Conservation (phyloP, 345 rosid genomes). For the Lepidium sativum region DNA sequence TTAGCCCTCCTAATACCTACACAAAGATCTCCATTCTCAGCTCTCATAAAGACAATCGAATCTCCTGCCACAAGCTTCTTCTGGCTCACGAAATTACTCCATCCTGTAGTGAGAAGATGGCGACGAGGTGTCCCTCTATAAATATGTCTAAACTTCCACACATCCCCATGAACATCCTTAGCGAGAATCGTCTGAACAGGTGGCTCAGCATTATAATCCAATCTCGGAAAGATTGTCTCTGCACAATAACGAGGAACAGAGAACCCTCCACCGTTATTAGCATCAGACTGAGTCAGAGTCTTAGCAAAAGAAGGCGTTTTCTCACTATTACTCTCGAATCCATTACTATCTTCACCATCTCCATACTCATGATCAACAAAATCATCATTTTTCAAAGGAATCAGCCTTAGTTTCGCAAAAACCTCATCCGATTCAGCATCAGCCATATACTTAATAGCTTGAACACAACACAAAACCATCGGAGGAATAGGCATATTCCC, state of each 20-base stretch:
- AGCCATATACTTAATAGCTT: constrained; percentile 69
- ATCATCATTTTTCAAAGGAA: constrained; percentile 42
- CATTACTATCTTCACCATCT: constrained; percentile 23
- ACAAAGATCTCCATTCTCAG: constrained; percentile 83
- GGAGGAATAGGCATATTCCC: constrained; percentile 41
- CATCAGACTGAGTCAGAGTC: constrained; percentile 93
- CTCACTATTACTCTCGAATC: constrained; percentile 35
- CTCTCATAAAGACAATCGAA: constrained; percentile 79
- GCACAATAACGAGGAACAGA: constrained; percentile 99
- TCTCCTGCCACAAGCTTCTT: constrained; percentile 98
- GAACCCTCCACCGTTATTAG: constrained; percentile 97
- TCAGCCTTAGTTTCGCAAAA: constrained; percentile 54
- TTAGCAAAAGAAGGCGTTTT: constrained; percentile 88
- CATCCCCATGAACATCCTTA: constrained; percentile 84
- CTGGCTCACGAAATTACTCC: constrained; percentile 97
- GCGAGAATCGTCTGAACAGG: constrained; percentile 94
- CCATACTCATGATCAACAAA: constrained; percentile 26
- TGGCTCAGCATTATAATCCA: constrained; percentile 83
- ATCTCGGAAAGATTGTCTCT: constrained; percentile 80
- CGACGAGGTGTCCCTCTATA: constrained; percentile 95
- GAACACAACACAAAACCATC: constrained; percentile 51
- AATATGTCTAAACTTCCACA: constrained; percentile 93
- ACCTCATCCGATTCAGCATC: constrained; percentile 93
- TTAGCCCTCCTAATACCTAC: constrained; percentile 87
- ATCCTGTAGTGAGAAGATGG: constrained; percentile 91